Conservation (phyloP, 495 filamentous ascomycete genomes). For the Xylaria telfairii region DNA sequence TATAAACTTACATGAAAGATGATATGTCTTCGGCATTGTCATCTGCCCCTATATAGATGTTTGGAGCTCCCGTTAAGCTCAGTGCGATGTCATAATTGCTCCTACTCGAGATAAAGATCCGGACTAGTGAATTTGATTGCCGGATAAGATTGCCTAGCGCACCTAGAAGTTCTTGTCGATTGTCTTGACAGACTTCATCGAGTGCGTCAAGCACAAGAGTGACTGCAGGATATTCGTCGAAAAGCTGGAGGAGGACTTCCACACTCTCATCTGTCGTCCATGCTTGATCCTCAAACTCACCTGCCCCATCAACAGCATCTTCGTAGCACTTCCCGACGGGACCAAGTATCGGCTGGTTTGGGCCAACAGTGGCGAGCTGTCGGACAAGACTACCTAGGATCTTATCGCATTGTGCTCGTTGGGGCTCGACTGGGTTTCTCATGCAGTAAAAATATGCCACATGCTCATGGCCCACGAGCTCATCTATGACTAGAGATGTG, state of each 20-base stretch:
- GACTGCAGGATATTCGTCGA: constrained; percentile 24
- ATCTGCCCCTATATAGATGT: not conserved
- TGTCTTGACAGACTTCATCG: constrained; percentile 20
- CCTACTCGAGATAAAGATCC: constrained; percentile 5
- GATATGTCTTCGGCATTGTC: constrained; percentile 11
- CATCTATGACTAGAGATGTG: not conserved
- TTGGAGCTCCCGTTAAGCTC: not conserved
- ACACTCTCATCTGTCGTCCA: constrained; percentile 4
- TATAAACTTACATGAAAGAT: not conserved
- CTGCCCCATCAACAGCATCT: not conserved
- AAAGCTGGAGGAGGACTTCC: constrained; percentile 14
- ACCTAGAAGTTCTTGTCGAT: constrained; percentile 19
- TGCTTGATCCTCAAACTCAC: not conserved
- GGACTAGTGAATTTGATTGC: not conserved
- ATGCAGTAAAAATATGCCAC: constrained; percentile 7
- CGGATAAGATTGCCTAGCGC: not conserved
- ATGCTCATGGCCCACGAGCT: not conserved
- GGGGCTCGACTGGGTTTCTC: not conserved
- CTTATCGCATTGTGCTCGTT: not conserved
- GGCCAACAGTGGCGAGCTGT: not conserved
- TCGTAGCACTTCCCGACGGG: constrained; percentile 1
- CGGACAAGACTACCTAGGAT: not conserved
- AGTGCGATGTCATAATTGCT: not conserved
- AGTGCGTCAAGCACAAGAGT: constrained; percentile 22
- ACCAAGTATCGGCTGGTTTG: not conserved